Evolutionary conservation across 2,329 filamentous ascomycete species (phyloP), one percentile per base, ranked within the genome.

Genomic region (Madurella fahalii): DNA sequence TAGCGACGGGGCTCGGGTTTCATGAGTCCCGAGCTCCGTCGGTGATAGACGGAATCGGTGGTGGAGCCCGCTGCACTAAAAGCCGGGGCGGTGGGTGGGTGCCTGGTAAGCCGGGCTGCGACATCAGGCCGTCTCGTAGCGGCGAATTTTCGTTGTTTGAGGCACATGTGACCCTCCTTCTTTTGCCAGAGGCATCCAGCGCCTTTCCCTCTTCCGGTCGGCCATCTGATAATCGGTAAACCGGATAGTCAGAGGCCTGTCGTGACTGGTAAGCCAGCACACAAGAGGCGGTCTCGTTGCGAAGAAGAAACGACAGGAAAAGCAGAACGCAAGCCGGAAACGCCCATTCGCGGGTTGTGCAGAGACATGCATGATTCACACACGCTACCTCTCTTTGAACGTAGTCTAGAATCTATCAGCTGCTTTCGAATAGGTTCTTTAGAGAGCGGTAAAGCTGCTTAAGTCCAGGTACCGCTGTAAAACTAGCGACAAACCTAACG

Each of bases 131-230:
- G 56, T 54, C 40, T 52, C 52, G 49, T 47, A 48, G 43, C 61
- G 61, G 58, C 51, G 41, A 58, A 59, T 61, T 61, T 47, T 63
- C 61, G 61, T 61, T 32, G 17, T n/a, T 34, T 39, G 32, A 53
- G 49, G 49, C 51, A 49, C 59, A 57, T 60, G 58, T 61, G 59
- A 61, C 58, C 43, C 54, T 40, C 46, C 20, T 31, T 5, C 7
- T 25, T 25, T 25, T 25, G 25, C 25, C 25, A 25, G 25, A 34
- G 41, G 13, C 45, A 39, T 17, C 42, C 47, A 42, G 20, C 37
- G 30, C 31, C 31, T 37, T 9, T 53, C 48, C 46, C 42, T 32
- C 9, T 42, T 43, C 25, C 20, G 25, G 53, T 32, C 32, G 25
- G 37, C 18, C 17, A 49, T 50, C 45, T 52, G 52, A 52, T 52